Conservation (phyloP, 805 yeast species). For the Kluyveromyces starmeri region DNA sequence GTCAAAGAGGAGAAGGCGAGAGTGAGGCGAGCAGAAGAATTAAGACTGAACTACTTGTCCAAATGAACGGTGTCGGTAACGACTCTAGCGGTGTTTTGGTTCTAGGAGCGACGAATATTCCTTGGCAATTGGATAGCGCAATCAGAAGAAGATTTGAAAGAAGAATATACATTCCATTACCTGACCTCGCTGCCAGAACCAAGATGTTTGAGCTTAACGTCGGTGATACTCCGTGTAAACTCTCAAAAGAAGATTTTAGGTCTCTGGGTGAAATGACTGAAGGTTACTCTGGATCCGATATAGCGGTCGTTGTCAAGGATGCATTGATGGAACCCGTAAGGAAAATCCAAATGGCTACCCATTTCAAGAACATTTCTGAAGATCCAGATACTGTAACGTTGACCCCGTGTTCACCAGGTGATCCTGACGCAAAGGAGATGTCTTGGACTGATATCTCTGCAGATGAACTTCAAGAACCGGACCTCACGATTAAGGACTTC, state of each 20-base stretch:
- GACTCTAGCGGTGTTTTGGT: conserved; percentile 89
- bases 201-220: conserved; percentile 92
- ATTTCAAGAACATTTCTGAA: conserved; percentile 58
- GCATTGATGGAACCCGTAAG: conserved; percentile 97
- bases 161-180: conserved; percentile 89
- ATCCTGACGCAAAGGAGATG: conserved; percentile 73
- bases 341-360: conserved; percentile 92
- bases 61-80: conserved; percentile 98
- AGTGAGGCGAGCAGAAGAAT: conserved; percentile 94
- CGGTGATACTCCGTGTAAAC: conserved; percentile 78
- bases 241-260: conserved; percentile 64
- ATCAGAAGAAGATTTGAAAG: conserved; percentile 93
- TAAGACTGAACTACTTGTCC: conserved; percentile 90
- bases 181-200: conserved; percentile 86
- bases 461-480: conserved; percentile 86
- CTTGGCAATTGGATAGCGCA: conserved; percentile 98
- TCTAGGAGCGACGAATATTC: conserved; percentile 95
- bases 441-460: conserved; percentile 89
- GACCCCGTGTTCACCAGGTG: conserved; percentile 98
- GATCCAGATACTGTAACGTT: conserved; percentile 36
- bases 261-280: conserved; percentile 87
- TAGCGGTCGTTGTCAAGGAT: conserved; percentile 93
- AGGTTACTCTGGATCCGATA: conserved; percentile 96
- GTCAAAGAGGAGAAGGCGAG: conserved; percentile 97
- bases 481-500: conserved; percentile 82